Conservation (phyloP, 495 filamentous ascomycete species). For the Rhypophila decipiens region DNA sequence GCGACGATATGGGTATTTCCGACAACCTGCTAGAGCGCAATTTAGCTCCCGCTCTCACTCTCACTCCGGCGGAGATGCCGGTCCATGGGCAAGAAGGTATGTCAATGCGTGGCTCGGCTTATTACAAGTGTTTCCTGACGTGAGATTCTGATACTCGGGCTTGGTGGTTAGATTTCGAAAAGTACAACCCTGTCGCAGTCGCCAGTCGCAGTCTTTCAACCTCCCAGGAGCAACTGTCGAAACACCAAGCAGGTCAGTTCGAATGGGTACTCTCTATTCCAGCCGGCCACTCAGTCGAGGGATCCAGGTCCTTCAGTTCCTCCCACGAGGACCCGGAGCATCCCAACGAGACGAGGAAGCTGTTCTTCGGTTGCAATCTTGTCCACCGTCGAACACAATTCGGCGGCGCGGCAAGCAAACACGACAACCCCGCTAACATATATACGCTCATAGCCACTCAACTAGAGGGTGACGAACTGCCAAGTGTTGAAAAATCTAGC, state of each 20-base stretch:
- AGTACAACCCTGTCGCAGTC: slow-evolving; percentile 22
- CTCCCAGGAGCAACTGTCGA: slow-evolving; percentile 34
- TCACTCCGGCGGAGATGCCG: too few relatives aligned
- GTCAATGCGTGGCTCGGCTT: too few relatives aligned
- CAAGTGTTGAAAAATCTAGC: neutral
- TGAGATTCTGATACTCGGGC: too few relatives aligned
- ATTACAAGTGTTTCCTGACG: neutral
- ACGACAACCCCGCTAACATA: slow-evolving; percentile 15
- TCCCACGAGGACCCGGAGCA: slow-evolving; percentile 11
- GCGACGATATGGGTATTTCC: neutral
- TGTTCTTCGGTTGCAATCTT: slow-evolving; percentile 42
- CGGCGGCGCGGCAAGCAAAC: neutral
- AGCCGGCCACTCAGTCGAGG: slow-evolving; percentile 10
- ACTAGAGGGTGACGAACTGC: slow-evolving; percentile 16
- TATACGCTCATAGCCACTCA: slow-evolving; percentile 31
- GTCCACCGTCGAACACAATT: slow-evolving; percentile 24
- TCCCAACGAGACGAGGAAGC: slow-evolving; percentile 15
- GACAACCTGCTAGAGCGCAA: too few relatives aligned
- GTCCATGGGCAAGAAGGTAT: too few relatives aligned
- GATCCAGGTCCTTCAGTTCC: slow-evolving; percentile 7
- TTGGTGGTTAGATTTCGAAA: slow-evolving; percentile 2
- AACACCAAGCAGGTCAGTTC: slow-evolving; percentile 47
- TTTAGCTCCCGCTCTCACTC: too few relatives aligned
- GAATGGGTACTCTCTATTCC: slow-evolving; percentile 38
- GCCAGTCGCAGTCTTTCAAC: slow-evolving; percentile 28